A percentile compares a stretch with the other conserved stretches of the same genome.
Evolutionary conservation across 2,329 filamentous ascomycete genomes (phyloP).

Genomic region (Coniochaeta ligniaria): DNA sequence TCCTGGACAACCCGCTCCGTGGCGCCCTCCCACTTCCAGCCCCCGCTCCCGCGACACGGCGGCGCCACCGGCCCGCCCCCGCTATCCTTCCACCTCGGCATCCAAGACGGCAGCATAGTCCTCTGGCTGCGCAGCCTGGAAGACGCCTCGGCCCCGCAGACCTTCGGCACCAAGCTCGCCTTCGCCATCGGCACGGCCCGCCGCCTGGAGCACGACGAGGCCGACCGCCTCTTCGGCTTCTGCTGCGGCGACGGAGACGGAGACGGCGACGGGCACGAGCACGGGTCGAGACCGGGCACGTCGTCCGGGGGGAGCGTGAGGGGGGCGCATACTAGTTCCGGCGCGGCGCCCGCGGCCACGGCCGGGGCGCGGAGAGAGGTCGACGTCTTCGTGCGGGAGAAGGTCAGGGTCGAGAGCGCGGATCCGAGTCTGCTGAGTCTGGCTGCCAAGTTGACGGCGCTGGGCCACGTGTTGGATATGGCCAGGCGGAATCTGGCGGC

Average conservation of each 20-base stretch:
- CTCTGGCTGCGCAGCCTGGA: conserved; percentile 65
- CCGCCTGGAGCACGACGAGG: conserved; percentile 70
- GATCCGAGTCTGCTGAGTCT: conserved; percentile 81
- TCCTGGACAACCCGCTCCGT: conserved; percentile 38
- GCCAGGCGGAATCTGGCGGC: conserved; percentile 66
- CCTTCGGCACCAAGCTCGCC: conserved; percentile 59
- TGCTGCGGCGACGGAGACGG: conserved; percentile 20
- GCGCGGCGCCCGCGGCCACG: conserved; percentile 20
- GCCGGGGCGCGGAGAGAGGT: conserved; percentile 49
- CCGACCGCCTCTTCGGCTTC: conserved; percentile 67
- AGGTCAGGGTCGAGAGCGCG: conserved; percentile 80
- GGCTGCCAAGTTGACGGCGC: conserved; percentile 72
- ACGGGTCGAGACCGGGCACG: conserved; percentile 5
- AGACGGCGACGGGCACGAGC: background rate
- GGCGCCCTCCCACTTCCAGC: conserved; percentile 33
- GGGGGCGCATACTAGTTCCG: conserved; percentile 3
- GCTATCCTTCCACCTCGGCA: conserved; percentile 66
- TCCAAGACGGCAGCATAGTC: conserved; percentile 64
- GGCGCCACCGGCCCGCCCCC: conserved; percentile 45
- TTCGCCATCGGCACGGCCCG: conserved; percentile 60
- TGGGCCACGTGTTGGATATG: conserved; percentile 65
- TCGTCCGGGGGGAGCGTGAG: background rate
- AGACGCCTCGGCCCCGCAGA: conserved; percentile 53
- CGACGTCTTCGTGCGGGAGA: conserved; percentile 82
- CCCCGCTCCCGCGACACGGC: conserved; percentile 16